Percentiles rank a stretch among this genome's conserved stretches.
Conservation (phyloP, 2,329 filamentous ascomycete genomes). For the Penicillium sumatraense region DNA sequence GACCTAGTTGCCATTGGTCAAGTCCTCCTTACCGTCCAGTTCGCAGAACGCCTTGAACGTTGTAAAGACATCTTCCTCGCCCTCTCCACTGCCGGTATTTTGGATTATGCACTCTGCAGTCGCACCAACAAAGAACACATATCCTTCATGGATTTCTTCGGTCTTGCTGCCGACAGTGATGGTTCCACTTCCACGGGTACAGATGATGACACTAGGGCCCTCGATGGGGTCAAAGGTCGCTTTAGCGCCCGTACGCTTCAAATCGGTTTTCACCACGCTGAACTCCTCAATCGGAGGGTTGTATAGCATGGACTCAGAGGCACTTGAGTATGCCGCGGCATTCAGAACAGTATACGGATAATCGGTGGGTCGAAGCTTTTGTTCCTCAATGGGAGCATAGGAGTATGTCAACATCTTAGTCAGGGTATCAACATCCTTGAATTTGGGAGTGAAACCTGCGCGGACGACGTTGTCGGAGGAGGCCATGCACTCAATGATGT, state of each 20-base stretch:
- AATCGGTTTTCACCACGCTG: slow-evolving; percentile 78
- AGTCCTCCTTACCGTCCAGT: slow-evolving; percentile 59
- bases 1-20: slow-evolving; percentile 40
- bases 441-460: slow-evolving; percentile 96
- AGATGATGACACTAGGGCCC: slow-evolving; percentile 91
- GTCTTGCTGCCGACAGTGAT: slow-evolving; percentile 84
- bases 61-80: slow-evolving; percentile 71
- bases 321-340: slow-evolving; percentile 77
- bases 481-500: slow-evolving; percentile 99
- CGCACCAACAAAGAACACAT: slow-evolving; percentile 84
- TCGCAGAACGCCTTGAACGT: slow-evolving; percentile 96
- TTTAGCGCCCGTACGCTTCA: slow-evolving; percentile 74
- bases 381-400: slow-evolving; percentile 90
- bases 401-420: slow-evolving; percentile 93
- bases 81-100: slow-evolving; percentile 58
- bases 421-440: slow-evolving; percentile 91
- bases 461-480: slow-evolving; percentile 98
- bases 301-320: slow-evolving; percentile 75
- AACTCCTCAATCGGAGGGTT: slow-evolving; percentile 98
- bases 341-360: slow-evolving; percentile 88
- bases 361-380: slow-evolving; percentile 86
- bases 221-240: slow-evolving; percentile 85
- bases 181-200: slow-evolving; percentile 79
- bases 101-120: slow-evolving; percentile 83
- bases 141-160: slow-evolving; percentile 73